Evolutionary conservation across 2,329 filamentous ascomycete species (phyloP), one percentile per base, ranked within the genome.

Genomic region (Chaetomiaceae sp.): DNA sequence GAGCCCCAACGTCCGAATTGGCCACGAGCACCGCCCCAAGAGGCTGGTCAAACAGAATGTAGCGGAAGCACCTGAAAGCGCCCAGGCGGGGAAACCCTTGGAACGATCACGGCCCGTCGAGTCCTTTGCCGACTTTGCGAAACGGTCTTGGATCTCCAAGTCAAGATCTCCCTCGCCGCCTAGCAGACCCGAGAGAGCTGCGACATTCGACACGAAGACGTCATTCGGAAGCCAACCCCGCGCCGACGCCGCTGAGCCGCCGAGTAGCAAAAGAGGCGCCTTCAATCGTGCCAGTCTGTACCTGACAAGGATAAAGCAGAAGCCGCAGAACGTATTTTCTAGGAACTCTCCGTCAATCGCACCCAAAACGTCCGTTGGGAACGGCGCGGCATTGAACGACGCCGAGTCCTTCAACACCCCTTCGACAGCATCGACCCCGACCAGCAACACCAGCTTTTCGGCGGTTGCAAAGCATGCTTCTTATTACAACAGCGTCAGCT

Each of bases 271-370:
- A 20, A 66, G 71, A 25, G 71, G 69, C 36, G 65, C 71, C 2
- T 65, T 76, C 45, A 71, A 68, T 46, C 72, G 74, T 45, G 73
- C 77, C 44, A 74, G 69, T 56, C 67, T 67, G 36, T 81, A 79
- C 62, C 67, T 82, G 47, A 74, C 71, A 54, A 80, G 72, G 63
- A 75, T 80, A 55, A 79, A 78, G 62, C 71, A 74, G 50, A 70
- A 70, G 25, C 73, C 75, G 40, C 70, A 71, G 34, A 67, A 66
- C 54, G 69, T 75, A 32, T 69, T 75, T 34, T 66, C 69, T 37
- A 75, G 72, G 56, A 67, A 69, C 53, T 66, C 66, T 7, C 53
- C 65, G 14, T 65, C 61, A 16, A 18, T 58, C 42, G 53, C 57
- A 18, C 47, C 54, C 30, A 58, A 57, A 21, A 33, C 61, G 18